Evolutionary conservation across 1,139 yeast genomes (phyloP).

Genomic region (Petasospora fabianii): DNA sequence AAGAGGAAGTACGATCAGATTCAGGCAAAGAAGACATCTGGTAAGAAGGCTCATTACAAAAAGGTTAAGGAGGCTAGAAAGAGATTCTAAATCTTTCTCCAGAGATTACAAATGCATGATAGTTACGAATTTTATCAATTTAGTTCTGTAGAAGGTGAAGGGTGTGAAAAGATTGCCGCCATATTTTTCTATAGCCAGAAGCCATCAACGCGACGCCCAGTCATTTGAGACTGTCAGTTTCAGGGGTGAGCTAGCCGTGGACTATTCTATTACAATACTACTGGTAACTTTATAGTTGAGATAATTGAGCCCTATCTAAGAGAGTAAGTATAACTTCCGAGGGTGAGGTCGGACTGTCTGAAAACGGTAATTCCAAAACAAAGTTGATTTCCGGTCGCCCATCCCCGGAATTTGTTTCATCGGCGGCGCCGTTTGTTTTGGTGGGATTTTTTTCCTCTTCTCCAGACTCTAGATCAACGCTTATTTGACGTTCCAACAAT

Average conservation of each 20-base stretch:
- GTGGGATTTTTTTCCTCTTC: conserved; percentile 9
- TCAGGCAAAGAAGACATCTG: conserved; percentile 70
- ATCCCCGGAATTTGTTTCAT: conserved; percentile 8
- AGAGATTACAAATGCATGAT: neutral
- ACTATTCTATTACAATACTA: no score
- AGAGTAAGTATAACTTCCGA: no score
- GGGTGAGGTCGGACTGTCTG: neutral
- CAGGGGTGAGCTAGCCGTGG: no score
- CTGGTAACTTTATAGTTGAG: no score
- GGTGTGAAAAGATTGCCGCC: no score
- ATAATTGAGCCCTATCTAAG: no score
- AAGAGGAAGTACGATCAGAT: conserved; percentile 81
- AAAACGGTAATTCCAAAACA: conserved; percentile 1
- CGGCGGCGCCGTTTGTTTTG: conserved; percentile 10
- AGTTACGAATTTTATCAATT: neutral
- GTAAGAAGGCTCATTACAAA: conserved; percentile 67
- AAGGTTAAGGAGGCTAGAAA: conserved; percentile 61
- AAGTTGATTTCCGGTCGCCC: neutral
- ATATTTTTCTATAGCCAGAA: no score
- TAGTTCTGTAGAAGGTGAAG: neutral
- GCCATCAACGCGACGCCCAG: no score
- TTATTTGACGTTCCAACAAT: no score
- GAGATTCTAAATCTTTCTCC: conserved; percentile 31
- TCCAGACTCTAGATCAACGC: no score
- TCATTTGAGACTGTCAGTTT: no score